Evolutionary conservation across 2,329 filamentous ascomycete genomes (phyloP).

Genomic region (Boeremia lycopersici): DNA sequence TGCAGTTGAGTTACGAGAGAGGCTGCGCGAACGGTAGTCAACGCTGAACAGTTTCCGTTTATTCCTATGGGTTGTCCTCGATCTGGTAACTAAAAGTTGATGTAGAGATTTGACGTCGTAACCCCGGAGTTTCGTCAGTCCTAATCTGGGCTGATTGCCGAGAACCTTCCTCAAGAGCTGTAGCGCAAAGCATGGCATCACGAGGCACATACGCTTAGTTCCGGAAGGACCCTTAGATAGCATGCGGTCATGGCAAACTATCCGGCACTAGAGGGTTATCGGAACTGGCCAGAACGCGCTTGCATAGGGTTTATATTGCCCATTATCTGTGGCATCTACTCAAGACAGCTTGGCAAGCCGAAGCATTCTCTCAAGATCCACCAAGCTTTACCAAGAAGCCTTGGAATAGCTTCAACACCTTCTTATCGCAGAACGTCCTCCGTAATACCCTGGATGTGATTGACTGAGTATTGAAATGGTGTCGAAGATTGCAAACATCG

Average conservation of each 20-base stretch:
- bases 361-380: slow-evolving; percentile 15
- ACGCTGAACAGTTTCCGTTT: no score
- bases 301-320: neutral
- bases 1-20: no score
- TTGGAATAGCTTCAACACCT: slow-evolving; percentile 14
- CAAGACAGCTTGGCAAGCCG: slow-evolving; percentile 17
- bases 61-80: no score
- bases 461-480: neutral
- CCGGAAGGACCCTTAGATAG: neutral
- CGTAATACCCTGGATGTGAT: neutral
- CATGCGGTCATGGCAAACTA: neutral
- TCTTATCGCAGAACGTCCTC: slow-evolving; percentile 14
- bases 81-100: no score
- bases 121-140: neutral
- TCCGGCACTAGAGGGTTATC: neutral
- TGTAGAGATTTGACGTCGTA: no score
- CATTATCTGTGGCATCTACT: slow-evolving; percentile 1
- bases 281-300: neutral
- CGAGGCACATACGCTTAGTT: neutral
- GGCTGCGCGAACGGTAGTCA: no score
- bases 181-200: slow-evolving; percentile 2
- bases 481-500: neutral
- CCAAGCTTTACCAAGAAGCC: slow-evolving; percentile 15
- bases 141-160: slow-evolving; percentile 6
- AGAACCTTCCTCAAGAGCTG: slow-evolving; percentile 11